Evolutionary conservation across 2,329 filamentous ascomycete species (phyloP), one percentile per base, ranked within the genome.

Genomic region (Pseudogymnoascus sp.): DNA sequence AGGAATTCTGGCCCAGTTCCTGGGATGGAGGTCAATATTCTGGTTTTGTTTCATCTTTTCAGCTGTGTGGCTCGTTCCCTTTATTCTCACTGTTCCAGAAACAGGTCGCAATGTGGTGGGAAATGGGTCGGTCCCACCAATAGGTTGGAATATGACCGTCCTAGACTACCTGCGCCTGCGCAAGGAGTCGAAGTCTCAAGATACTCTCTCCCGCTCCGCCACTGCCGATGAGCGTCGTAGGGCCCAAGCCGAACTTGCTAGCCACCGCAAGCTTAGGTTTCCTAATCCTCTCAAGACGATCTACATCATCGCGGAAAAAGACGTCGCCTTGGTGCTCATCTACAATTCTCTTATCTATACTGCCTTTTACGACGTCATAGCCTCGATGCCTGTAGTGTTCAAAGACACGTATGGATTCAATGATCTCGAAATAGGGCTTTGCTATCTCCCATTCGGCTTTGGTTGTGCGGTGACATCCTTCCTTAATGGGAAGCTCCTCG

Each of bases 241-340:
- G 7, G 72, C 75, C 7, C 74, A 74, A 60, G 71, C 72, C 13
- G 72, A 74, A n/a, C 70, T 74, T 7, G 72, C 73, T 0, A 70
- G 70, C 21, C 75, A 73, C 56, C 75, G 74, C 63, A 78, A 80
- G 67, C 69, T 85, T 11, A 77, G 77, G 13, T 78, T 83, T 15
- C 84, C 83, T 0, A 86, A 87, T 64, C 84, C 84, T 1, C 71
- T 86, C 23, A 79, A 82, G 61, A 81, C 83, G 0, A 72, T 87
- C 1, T 71, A 73, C 38, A 78, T 86, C 33, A 74, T 84, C 6
- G 76, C 82, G 56, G 80, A 88, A 64, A 86, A 83, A 70, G 83
- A 86, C 64, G 79, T 86, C 72, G 78, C 77, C 3, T 74, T 83
- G 59, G 77, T 85, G 3, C 72, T 84, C 11, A 69, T 80, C 50